Conservation (phyloP, 169 alveolate species). For the Babesia ovata region DNA sequence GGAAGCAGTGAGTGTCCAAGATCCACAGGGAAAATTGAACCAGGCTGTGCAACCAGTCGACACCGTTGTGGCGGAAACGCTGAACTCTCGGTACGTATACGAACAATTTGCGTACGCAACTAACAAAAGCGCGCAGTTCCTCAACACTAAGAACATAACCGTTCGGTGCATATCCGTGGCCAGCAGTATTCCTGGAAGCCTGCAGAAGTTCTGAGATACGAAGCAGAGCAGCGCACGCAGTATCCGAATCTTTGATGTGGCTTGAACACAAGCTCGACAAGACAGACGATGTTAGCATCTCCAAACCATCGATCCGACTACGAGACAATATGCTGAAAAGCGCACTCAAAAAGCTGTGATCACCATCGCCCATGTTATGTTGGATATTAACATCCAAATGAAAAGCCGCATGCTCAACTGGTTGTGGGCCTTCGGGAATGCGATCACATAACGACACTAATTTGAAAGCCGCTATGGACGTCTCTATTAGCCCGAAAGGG, state of each 20-base stretch:
- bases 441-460: conserved; percentile 39
- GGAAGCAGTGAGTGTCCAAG: conserved; percentile 32
- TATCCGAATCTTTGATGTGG: conserved; percentile 25
- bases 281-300: conserved; percentile 36
- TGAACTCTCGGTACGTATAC: conserved; percentile 39
- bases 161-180: conserved; percentile 9
- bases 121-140: conserved; percentile 29
- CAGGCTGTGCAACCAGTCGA: conserved; percentile 46
- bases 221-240: conserved; percentile 30
- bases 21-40: conserved; percentile 38
- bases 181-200: conserved; percentile 11
- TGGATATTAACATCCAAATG: conserved; percentile 34
- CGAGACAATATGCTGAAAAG: conserved; percentile 60
- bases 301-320: conserved; percentile 36
- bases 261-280: conserved; percentile 43
- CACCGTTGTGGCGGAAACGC: conserved; percentile 26
- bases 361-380: conserved; percentile 18
- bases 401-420: not conserved
- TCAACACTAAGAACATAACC: conserved; percentile 13
- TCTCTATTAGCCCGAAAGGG: conserved; percentile 56
- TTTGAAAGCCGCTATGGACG: conserved; percentile 43
- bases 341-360: conserved; percentile 30
- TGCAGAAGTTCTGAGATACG: conserved; percentile 30
- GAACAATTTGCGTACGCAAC: conserved; percentile 21
- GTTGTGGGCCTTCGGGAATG: conserved; percentile 4